Conservation (phyloP, 2,329 filamentous ascomycete species). For the Diaporthe batatas region DNA sequence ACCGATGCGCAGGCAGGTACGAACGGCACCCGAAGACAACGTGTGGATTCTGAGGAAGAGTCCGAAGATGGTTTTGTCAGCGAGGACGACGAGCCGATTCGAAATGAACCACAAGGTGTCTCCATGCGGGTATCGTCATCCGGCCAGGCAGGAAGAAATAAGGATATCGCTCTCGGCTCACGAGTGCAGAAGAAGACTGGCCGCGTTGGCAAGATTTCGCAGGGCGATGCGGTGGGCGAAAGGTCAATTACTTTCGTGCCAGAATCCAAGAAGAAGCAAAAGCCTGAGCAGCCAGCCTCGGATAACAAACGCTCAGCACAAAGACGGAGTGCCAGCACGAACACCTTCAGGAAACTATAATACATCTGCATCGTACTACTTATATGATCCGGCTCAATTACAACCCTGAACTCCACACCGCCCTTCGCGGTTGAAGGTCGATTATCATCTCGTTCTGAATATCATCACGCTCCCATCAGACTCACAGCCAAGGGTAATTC, state of each 20-base stretch:
- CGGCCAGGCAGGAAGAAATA: conserved; percentile 69
- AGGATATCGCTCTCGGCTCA: conserved; percentile 69
- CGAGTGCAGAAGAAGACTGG: conserved; percentile 63
- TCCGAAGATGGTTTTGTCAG: conserved; percentile 60
- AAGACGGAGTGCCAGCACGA: conserved; percentile 80
- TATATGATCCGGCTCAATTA: conserved; percentile 24
- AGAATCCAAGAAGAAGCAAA: conserved; percentile 65
- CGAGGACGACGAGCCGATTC: conserved; percentile 51
- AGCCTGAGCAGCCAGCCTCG: conserved; percentile 52
- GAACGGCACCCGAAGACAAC: conserved; percentile 54
- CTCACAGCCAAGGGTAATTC: neutral
- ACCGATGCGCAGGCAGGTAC: conserved; percentile 52
- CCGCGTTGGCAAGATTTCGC: conserved; percentile 59
- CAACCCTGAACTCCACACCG: neutral
- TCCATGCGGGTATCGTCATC: conserved; percentile 79
- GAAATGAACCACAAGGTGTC: conserved; percentile 55
- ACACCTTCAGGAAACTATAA: conserved; percentile 79
- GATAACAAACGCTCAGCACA: conserved; percentile 54
- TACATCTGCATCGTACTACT: conserved; percentile 39
- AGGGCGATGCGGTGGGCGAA: conserved; percentile 69
- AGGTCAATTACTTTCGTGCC: conserved; percentile 82
- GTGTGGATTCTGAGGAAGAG: conserved; percentile 51
- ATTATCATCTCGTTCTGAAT: neutral
- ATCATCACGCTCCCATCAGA: neutral
- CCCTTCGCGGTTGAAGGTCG: neutral